A percentile compares a stretch with the other conserved stretches of the same genome.
These are phyloP conservation scores for Cardiospermum halicacabum DNA, from an alignment of 345 rosid genomes.

Conservation along the genomic window DNA sequence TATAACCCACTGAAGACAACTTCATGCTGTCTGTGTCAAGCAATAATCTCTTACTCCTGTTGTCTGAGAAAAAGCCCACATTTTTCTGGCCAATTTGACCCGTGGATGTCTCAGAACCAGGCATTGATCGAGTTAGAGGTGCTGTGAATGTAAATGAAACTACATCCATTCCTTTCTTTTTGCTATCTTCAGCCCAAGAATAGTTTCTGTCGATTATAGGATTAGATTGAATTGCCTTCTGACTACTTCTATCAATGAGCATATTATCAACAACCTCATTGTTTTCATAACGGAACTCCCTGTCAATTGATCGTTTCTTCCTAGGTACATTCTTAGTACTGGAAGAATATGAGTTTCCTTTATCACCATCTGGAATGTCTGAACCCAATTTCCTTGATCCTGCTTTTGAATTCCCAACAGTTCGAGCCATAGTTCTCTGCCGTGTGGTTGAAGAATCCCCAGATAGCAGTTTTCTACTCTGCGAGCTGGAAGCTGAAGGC, in stretches of 20 bases:
- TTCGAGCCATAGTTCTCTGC: conserved; percentile 35
- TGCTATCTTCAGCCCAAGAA: conserved; percentile 52
- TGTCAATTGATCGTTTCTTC: conserved; percentile 63
- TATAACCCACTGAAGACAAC: conserved; percentile 48
- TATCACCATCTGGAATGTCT: conserved; percentile 32
- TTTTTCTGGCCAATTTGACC: conserved; percentile 27
- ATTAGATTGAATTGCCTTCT: conserved; percentile 30
- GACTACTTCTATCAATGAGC: conserved; percentile 25
- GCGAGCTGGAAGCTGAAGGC: conserved; percentile 29
- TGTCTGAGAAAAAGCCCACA: conserved; percentile 24
- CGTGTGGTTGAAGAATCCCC: conserved; percentile 31
- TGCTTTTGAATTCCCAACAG: conserved; percentile 35
- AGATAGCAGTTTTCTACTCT: conserved; percentile 34
- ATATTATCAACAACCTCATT: conserved; percentile 29
- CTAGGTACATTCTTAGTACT: conserved; percentile 37
- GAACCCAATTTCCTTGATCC: conserved; percentile 53
- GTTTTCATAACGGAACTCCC: conserved; percentile 37
- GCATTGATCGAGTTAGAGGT: conserved; percentile 46
- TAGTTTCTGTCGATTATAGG: conserved; percentile 29
- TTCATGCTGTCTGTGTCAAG: conserved; percentile 41
- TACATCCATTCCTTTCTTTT: conserved; percentile 66
- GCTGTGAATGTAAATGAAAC: conserved; percentile 79
- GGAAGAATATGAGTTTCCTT: conserved; percentile 33
- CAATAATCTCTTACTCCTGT: conserved; percentile 38
- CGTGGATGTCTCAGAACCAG: conserved; percentile 34